Percentiles rank a stretch among this genome's conserved stretches.
Conservation (phyloP, 345 rosid species). For the Clarkia xantiana region DNA sequence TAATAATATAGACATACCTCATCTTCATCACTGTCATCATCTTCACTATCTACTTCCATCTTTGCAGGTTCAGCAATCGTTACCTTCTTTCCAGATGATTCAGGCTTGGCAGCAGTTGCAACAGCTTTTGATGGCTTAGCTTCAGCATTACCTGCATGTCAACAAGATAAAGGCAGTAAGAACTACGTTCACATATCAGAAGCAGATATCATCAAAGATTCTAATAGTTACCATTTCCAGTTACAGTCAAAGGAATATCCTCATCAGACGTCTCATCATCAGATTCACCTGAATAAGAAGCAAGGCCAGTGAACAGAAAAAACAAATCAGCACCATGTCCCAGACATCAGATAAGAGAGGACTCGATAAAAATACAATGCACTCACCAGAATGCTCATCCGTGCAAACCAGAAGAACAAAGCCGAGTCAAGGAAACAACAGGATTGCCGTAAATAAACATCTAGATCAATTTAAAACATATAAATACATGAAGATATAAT, state of each 20-base stretch:
- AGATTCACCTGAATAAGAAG: too few species aligned
- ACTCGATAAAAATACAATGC: neutral
- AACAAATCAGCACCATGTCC: neutral
- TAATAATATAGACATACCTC: neutral
- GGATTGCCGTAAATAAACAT: too few species aligned
- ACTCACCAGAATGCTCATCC: conserved; percentile 21
- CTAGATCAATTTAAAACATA: too few species aligned
- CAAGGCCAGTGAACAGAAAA: neutral
- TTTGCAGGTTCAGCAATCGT: conserved; percentile 17
- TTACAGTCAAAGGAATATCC: conserved; percentile 12
- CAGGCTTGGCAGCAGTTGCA: conserved; percentile 22
- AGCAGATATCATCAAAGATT: too few species aligned
- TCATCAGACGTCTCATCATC: conserved; percentile 34
- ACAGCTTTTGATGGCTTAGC: conserved; percentile 13
- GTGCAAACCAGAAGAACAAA: conserved; percentile 9
- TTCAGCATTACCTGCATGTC: conserved; percentile 11
- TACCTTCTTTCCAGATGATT: conserved; percentile 18
- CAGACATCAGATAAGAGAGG: neutral
- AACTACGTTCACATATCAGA: neutral
- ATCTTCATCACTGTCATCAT: conserved; percentile 7
- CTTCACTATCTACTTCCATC: conserved; percentile 18
- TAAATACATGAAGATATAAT: too few species aligned
- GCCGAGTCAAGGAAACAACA: conserved; percentile 20
- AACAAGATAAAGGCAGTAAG: neutral
- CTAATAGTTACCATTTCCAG: conserved; percentile 23